A percentile compares a stretch with the other conserved stretches of the same genome.
Evolutionary conservation across 176 grass and related monocot species (phyloP).

Genomic region (Lolium rigidum): DNA sequence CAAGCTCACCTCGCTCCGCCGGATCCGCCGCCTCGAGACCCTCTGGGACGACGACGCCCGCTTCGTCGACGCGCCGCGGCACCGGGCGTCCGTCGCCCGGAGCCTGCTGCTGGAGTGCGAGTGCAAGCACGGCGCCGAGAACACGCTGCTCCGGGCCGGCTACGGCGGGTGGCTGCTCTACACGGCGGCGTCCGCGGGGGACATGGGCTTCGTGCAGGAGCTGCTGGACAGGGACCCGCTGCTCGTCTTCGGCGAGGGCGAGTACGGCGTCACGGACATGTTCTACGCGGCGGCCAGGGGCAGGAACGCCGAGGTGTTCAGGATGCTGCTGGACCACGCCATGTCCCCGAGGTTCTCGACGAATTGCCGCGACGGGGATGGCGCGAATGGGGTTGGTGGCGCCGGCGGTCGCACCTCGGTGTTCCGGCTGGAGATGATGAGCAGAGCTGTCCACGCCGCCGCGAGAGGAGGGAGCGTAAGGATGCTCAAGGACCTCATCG

Average conservation of each 20-base stretch:
- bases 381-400: not conserved
- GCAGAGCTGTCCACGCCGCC: conserved; percentile 73
- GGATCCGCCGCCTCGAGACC: conserved; percentile 87
- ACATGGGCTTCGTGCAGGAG: conserved; percentile 69
- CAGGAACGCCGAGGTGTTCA: conserved; percentile 56
- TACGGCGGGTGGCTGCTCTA: conserved; percentile 98
- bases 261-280: conserved; percentile 95
- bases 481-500: conserved; percentile 74
- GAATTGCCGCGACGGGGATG: conserved; percentile 42
- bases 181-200: conserved; percentile 79
- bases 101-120: conserved; percentile 78
- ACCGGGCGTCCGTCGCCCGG: conserved; percentile 61
- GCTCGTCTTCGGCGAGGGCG: conserved; percentile 90
- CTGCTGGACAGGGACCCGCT: conserved; percentile 76
- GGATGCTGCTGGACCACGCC: conserved; percentile 71
- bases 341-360: conserved; percentile 65
- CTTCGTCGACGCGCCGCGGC: conserved; percentile 56
- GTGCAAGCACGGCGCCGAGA: conserved; percentile 59
- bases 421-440: conserved; percentile 83
- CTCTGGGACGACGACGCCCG: conserved; percentile 88
- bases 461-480: conserved; percentile 83
- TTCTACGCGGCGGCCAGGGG: conserved; percentile 84
- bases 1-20: conserved; percentile 92
- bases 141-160: conserved; percentile 81
- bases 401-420: conserved; percentile 36